Evolutionary conservation across 345 rosid species (phyloP).

Genomic region (Geranium brycei): DNA sequence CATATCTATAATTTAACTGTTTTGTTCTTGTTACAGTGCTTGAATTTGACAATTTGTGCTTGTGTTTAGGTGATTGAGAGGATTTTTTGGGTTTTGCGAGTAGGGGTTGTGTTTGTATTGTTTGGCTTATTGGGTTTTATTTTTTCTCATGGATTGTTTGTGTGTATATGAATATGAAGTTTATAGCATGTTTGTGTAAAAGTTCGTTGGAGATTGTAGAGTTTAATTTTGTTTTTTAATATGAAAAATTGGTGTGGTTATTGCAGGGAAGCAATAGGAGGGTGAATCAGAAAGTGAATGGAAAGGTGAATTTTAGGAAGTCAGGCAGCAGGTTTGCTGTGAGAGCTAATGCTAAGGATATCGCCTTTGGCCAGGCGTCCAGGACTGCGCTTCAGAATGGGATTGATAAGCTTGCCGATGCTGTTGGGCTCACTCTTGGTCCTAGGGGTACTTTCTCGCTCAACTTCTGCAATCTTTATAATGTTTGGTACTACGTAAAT

Average conservation of each 20-base stretch:
- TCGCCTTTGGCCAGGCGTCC: conserved; percentile 75
- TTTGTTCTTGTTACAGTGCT: too few species aligned
- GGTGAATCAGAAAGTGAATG: conserved; percentile 37
- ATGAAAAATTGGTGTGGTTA: conserved; percentile 1
- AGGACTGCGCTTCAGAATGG: conserved; percentile 80
- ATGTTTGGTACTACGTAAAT: not conserved
- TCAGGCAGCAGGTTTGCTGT: conserved; percentile 40
- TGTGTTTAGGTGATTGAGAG: too few species aligned
- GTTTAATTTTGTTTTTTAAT: not conserved
- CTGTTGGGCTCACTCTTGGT: conserved; percentile 89
- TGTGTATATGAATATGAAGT: too few species aligned
- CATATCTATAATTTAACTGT: too few species aligned
- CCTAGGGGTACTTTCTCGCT: conserved; percentile 51
- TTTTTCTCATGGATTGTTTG: too few species aligned
- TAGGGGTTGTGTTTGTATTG: too few species aligned
- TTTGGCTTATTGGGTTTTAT: too few species aligned
- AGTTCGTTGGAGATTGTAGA: not conserved
- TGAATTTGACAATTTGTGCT: too few species aligned
- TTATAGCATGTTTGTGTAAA: not conserved
- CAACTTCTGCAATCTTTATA: too few species aligned
- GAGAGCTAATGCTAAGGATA: conserved; percentile 71
- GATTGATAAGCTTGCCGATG: conserved; percentile 90
- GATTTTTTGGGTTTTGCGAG: too few species aligned
- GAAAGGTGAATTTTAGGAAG: conserved; percentile 39
- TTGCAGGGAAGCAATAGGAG: conserved; percentile 40